These are phyloP conservation scores for Blastobotrys capitulatus DNA, from an alignment of 1,139 yeast species.

Conservation along the genomic window DNA sequence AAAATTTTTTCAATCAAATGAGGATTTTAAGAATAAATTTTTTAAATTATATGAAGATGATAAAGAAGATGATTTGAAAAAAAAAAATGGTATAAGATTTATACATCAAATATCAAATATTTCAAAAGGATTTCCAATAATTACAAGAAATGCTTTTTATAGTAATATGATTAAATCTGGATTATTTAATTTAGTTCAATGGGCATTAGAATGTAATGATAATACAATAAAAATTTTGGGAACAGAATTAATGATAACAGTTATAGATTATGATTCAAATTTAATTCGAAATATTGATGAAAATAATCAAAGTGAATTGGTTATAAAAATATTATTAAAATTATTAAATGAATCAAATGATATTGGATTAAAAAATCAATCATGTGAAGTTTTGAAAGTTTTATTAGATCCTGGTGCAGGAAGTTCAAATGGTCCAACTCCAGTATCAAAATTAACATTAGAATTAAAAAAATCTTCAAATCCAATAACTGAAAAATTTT, in stretches of 20 bases:
- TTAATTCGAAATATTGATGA: slow-evolving; percentile 5
- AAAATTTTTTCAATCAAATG: slow-evolving; percentile 55
- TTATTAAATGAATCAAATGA: slow-evolving; percentile 59
- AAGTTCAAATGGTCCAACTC: slow-evolving; percentile 3
- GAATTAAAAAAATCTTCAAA: not conserved
- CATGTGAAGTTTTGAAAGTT: slow-evolving; percentile 74
- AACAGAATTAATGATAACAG: slow-evolving; percentile 72
- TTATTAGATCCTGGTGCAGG: slow-evolving; percentile 28
- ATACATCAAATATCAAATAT: slow-evolving; percentile 75
- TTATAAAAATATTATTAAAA: slow-evolving; percentile 24
- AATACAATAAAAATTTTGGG: slow-evolving; percentile 60
- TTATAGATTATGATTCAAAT: slow-evolving; percentile 75
- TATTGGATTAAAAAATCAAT: slow-evolving; percentile 73
- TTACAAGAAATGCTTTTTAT: slow-evolving; percentile 63
- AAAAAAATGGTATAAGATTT: slow-evolving; percentile 70
- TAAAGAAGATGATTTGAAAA: slow-evolving; percentile 23
- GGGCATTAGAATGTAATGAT: slow-evolving; percentile 53
- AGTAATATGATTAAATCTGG: slow-evolving; percentile 62
- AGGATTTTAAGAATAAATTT: slow-evolving; percentile 43
- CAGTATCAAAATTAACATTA: not conserved
- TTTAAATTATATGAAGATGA: slow-evolving; percentile 49
- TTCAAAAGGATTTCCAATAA: slow-evolving; percentile 62
- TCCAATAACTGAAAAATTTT: slow-evolving; percentile 2
- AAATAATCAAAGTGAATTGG: slow-evolving; percentile 48
- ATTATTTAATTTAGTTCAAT: slow-evolving; percentile 60